Evolutionary conservation across 2,329 filamentous ascomycete genomes (phyloP).

Genomic region (Fusarium tuaranense): DNA sequence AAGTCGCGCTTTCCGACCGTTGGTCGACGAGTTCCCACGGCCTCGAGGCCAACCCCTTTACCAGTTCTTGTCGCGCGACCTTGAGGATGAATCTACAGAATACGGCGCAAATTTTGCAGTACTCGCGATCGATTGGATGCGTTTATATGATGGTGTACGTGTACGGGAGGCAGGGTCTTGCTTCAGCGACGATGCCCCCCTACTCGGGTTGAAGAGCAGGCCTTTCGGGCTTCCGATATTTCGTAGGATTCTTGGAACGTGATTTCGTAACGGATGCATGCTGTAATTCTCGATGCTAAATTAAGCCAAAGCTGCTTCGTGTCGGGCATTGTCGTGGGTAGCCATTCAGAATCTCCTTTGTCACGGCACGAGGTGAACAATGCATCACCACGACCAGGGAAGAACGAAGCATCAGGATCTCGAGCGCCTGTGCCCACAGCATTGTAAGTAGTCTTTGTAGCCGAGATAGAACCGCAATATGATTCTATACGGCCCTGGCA

Average conservation of each 20-base stretch:
- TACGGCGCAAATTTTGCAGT: not conserved
- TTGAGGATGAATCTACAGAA: not conserved
- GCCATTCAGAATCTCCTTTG: not conserved
- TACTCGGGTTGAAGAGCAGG: not conserved
- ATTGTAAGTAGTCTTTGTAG: not conserved
- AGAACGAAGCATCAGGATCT: not conserved
- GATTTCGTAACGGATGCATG: not conserved
- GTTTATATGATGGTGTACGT: not conserved
- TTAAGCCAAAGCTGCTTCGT: not conserved
- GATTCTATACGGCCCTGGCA: not conserved
- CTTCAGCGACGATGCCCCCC: not conserved
- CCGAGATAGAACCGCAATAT: accelerated
- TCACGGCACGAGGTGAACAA: not conserved
- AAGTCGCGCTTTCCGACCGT: not conserved
- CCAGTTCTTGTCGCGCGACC: not conserved
- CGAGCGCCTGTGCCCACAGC: not conserved
- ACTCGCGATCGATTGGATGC: not conserved
- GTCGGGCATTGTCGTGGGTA: not conserved
- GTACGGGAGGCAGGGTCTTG: not conserved
- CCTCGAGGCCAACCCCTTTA: not conserved
- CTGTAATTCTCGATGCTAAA: accelerated
- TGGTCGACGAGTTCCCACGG: not conserved
- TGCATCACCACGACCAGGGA: not conserved
- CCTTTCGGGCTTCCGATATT: not conserved
- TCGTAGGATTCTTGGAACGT: not conserved